These are phyloP conservation scores for Aspergillus pseudonomiae DNA, from an alignment of 2,329 filamentous ascomycete genomes.

Conservation along the genomic window DNA sequence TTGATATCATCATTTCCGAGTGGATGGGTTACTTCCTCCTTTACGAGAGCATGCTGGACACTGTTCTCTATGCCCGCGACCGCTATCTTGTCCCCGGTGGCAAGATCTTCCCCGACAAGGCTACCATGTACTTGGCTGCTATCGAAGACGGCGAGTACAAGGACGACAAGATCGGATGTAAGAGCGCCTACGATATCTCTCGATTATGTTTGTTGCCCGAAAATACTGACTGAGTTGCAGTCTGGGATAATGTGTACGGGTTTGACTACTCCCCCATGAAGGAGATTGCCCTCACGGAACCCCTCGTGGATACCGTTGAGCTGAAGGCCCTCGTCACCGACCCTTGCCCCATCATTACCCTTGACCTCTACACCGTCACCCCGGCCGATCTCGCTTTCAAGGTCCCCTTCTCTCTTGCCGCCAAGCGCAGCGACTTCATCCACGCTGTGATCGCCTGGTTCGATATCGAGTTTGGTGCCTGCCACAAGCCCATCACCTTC, in stretches of 20 bases:
- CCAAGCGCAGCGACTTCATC: conserved; percentile 88
- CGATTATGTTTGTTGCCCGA: neutral
- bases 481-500: conserved; percentile 97
- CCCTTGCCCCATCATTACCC: conserved; percentile 77
- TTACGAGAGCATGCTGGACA: conserved; percentile 99
- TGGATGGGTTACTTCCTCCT: conserved; percentile 99
- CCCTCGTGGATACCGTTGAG: conserved; percentile 96
- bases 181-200: conserved; percentile 42
- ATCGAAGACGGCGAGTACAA: conserved; percentile 99
- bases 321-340: conserved; percentile 96
- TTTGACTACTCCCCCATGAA: conserved; percentile 97
- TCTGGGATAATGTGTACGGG: conserved; percentile 99
- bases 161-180: conserved; percentile 99
- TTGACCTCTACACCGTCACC: conserved; percentile 92
- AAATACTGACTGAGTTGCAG: conserved; percentile 53
- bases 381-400: conserved; percentile 81
- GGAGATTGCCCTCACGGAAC: conserved; percentile 88
- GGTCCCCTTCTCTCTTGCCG: conserved; percentile 73
- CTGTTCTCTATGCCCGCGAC: conserved; percentile 94
- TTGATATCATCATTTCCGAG: conserved; percentile 99
- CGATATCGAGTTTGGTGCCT: conserved; percentile 96
- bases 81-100: conserved; percentile 84
- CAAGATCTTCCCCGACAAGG: conserved; percentile 98
- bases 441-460: conserved; percentile 98
- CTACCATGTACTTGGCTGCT: conserved; percentile 92